Evolutionary conservation across 108 stramenopile species (phyloP).

Genomic region (Stephanodiscus triporus): DNA sequence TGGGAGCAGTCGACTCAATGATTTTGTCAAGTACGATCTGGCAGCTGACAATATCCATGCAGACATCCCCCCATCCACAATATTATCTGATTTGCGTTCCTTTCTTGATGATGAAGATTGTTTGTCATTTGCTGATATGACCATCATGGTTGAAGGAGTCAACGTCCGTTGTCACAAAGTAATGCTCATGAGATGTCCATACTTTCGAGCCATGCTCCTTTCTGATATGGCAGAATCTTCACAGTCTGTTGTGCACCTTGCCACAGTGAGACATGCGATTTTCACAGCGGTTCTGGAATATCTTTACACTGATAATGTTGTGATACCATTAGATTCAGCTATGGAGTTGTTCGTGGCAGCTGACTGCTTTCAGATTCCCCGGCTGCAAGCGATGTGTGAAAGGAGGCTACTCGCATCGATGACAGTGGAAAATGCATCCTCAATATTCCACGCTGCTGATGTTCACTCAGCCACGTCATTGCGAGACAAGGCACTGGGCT

Average conservation of each 20-base stretch:
- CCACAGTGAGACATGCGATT: slow-evolving; percentile 72
- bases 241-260: slow-evolving; percentile 62
- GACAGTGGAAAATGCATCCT: slow-evolving; percentile 92
- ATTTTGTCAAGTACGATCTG: slow-evolving; percentile 81
- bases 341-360: slow-evolving; percentile 98
- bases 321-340: slow-evolving; percentile 82
- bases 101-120: slow-evolving; percentile 80
- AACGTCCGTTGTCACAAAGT: slow-evolving; percentile 93
- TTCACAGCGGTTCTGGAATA: slow-evolving; percentile 92
- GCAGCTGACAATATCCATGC: slow-evolving; percentile 40
- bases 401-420: slow-evolving; percentile 89
- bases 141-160: slow-evolving; percentile 89
- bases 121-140: slow-evolving; percentile 84
- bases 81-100: slow-evolving; percentile 82
- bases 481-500: slow-evolving; percentile 89
- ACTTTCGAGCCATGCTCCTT: slow-evolving; percentile 91
- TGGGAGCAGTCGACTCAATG: slow-evolving; percentile 91
- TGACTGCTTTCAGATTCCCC: slow-evolving; percentile 94
- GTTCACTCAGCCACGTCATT: slow-evolving; percentile 87
- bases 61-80: slow-evolving; percentile 79
- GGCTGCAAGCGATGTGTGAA: slow-evolving; percentile 96
- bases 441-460: slow-evolving; percentile 95
- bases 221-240: slow-evolving; percentile 90
- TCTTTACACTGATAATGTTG: slow-evolving; percentile 93
- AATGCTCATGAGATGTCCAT: slow-evolving; percentile 90